phyloP scores from a whole-genome alignment of 1,284 basidiomycete species.

The Papiliotrema nemorosa region DNA sequence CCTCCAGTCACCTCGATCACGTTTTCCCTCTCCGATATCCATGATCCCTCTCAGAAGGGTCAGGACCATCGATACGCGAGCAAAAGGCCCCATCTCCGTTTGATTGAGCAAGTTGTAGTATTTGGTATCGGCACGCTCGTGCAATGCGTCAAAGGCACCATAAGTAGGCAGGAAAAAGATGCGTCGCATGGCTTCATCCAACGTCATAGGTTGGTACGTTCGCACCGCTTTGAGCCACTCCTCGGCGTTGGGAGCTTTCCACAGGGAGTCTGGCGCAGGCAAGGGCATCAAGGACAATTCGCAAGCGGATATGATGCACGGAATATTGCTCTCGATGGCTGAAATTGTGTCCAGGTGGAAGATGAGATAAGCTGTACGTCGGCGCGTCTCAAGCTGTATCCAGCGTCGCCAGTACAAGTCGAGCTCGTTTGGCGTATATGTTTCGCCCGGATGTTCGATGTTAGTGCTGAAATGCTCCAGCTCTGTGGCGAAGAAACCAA shows the following conservation, averaged over 20 bases:
- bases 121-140: slow-evolving; percentile 34
- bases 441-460: slow-evolving; percentile 23
- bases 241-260: slow-evolving; percentile 47
- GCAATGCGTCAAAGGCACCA: slow-evolving; percentile 39
- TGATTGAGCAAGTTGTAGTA: slow-evolving; percentile 38
- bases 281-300: slow-evolving; percentile 48
- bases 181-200: slow-evolving; percentile 46
- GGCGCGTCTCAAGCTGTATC: slow-evolving; percentile 49
- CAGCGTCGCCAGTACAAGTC: slow-evolving; percentile 48
- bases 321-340: slow-evolving; percentile 48
- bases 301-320: slow-evolving; percentile 39
- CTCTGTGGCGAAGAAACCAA: slow-evolving; percentile 46
- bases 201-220: slow-evolving; percentile 36
- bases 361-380: slow-evolving; percentile 49
- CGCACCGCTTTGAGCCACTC: slow-evolving; percentile 45
- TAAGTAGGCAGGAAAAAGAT: slow-evolving; percentile 41
- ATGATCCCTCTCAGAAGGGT: slow-evolving; percentile 49
- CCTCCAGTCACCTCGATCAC: slow-evolving; percentile 48
- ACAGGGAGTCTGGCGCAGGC: slow-evolving; percentile 49
- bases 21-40: slow-evolving; percentile 50
- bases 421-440: slow-evolving; percentile 37
- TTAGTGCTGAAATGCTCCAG: slow-evolving; percentile 37
- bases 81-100: slow-evolving; percentile 49
- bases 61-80: slow-evolving; percentile 46
- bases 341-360: slow-evolving; percentile 52